Conservation (phyloP, 306 rosid species). For the Vigna radiata region DNA sequence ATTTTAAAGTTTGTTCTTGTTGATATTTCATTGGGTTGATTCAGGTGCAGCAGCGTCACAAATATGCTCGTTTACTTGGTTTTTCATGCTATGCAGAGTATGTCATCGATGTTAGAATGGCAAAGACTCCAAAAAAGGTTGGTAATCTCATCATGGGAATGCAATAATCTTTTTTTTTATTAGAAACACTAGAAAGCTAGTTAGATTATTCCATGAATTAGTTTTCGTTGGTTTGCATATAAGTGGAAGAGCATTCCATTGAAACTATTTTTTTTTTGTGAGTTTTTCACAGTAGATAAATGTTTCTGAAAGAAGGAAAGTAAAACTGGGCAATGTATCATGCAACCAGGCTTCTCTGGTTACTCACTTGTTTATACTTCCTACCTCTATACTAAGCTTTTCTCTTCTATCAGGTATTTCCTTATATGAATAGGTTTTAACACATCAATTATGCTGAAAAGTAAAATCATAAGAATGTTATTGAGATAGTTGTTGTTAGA, state of each 20-base stretch:
- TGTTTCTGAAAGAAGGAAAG: not conserved
- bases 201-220: conserved; percentile 14
- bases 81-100: conserved; percentile 91
- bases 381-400: conserved; percentile 14
- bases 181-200: conserved; percentile 9
- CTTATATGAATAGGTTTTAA: conserved; percentile 14
- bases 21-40: conserved; percentile 44
- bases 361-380: conserved; percentile 28
- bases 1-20: conserved; percentile 20
- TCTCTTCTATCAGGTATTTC: not conserved
- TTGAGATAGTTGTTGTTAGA: not conserved
- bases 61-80: conserved; percentile 86
- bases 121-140: conserved; percentile 93
- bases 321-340: not conserved
- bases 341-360: conserved; percentile 23
- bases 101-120: conserved; percentile 85
- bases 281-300: conserved; percentile 5
- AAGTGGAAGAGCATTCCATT: conserved; percentile 19
- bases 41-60: conserved; percentile 92
- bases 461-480: conserved; percentile 8
- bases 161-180: conserved; percentile 33
- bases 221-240: conserved; percentile 27
- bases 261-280: not conserved
- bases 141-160: conserved; percentile 29
- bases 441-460: conserved; percentile 11